These are phyloP conservation scores for Sequoia sempervirens DNA, from an alignment of 75 land plant genomes.

Conservation along the genomic window DNA sequence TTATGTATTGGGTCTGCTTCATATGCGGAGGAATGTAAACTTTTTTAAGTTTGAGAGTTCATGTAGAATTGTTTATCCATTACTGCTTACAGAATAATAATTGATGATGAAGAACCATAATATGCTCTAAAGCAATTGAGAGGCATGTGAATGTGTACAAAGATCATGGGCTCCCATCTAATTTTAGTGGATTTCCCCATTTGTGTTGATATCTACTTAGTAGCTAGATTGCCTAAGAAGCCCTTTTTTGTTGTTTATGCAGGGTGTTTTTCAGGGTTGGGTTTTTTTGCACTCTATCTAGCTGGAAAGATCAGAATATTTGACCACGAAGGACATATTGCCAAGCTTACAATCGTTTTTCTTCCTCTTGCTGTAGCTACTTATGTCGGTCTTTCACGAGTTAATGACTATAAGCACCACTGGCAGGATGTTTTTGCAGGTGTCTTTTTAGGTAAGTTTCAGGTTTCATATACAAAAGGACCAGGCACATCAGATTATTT, in stretches of 20 bases:
- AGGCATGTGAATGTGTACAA: background rate
- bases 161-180: background rate
- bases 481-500: background rate
- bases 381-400: constrained; percentile 78
- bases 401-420: constrained; percentile 92
- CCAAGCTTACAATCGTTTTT: constrained; percentile 65
- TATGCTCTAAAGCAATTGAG: background rate
- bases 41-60: background rate
- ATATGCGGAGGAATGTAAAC: background rate
- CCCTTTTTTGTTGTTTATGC: constrained; percentile 8
- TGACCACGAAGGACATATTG: constrained; percentile 72
- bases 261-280: constrained; percentile 92
- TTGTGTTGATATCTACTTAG: background rate
- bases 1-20: background rate
- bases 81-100: background rate
- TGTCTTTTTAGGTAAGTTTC: constrained; percentile 53
- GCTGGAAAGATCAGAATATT: constrained; percentile 77
- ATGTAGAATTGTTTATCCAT: background rate
- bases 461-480: background rate
- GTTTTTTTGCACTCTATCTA: constrained; percentile 66
- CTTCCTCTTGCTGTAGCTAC: constrained; percentile 61
- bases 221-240: background rate
- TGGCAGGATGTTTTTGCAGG: constrained; percentile 91
- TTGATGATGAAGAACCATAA: background rate
- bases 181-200: background rate